Evolutionary conservation across 441 rosid genomes (phyloP).

Genomic region (Croton laevigatus): DNA sequence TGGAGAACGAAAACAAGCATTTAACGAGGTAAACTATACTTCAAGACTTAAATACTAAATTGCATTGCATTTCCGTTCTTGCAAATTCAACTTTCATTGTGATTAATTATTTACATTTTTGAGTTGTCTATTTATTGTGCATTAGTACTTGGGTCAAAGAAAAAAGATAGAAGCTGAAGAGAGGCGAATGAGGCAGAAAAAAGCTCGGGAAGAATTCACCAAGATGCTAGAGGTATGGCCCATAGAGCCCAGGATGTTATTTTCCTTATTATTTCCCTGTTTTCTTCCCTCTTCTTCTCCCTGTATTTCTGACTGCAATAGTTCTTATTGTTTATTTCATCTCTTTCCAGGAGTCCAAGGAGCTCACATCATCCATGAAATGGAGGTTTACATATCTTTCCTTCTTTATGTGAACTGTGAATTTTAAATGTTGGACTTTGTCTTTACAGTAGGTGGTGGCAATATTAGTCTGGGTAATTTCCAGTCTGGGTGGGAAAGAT

Average conservation of each 20-base stretch:
- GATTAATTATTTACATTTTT: not conserved
- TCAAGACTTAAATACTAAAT: not conserved
- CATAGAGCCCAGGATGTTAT: slow-evolving; percentile 13
- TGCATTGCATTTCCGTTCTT: slow-evolving; percentile 8
- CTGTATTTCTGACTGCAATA: slow-evolving; percentile 17
- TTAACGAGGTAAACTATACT: slow-evolving; percentile 74
- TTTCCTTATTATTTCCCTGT: not conserved
- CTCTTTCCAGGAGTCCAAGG: slow-evolving; percentile 70
- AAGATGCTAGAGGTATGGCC: slow-evolving; percentile 91
- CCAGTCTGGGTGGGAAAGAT: not conserved
- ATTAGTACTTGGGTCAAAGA: slow-evolving; percentile 94
- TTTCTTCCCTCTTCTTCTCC: not conserved
- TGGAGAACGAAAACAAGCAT: slow-evolving; percentile 98
- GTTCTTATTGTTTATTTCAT: slow-evolving; percentile 24
- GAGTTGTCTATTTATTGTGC: slow-evolving; percentile 1
- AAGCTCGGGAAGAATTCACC: slow-evolving; percentile 85
- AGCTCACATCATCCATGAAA: slow-evolving; percentile 79
- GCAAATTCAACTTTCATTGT: slow-evolving; percentile 10
- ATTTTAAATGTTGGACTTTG: slow-evolving; percentile 8
- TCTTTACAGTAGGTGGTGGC: not conserved
- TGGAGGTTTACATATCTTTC: slow-evolving; percentile 66
- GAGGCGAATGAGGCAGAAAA: slow-evolving; percentile 89
- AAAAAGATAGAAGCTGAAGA: slow-evolving; percentile 95
- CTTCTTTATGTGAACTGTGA: slow-evolving; percentile 7
- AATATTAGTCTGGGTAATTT: not conserved